These are phyloP conservation scores for Colletotrichum graminicola DNA, from an alignment of 2,329 filamentous ascomycete genomes.

Conservation along the genomic window DNA sequence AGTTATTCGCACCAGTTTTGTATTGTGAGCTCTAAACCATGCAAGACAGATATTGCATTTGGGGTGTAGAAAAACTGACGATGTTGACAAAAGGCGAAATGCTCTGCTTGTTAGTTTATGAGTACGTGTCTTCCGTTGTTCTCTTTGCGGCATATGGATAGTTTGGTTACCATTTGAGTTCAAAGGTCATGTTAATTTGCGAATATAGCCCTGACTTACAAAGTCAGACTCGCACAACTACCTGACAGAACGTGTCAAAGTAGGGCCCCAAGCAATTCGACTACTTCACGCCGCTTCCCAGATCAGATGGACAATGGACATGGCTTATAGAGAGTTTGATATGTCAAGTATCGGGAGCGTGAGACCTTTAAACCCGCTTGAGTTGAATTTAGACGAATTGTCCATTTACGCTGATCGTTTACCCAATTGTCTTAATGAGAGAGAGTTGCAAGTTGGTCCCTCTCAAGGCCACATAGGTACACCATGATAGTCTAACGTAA, in stretches of 20 bases:
- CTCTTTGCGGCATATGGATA: not conserved
- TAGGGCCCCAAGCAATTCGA: not conserved
- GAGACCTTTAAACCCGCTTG: accelerated
- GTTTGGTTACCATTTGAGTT: not conserved
- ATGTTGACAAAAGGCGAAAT: not conserved
- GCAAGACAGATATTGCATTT: not conserved
- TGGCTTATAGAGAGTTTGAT: not conserved
- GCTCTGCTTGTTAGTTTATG: not conserved
- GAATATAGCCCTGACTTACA: not conserved
- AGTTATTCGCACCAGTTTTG: not conserved
- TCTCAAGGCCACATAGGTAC: no score
- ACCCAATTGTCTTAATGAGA: not conserved
- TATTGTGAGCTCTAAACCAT: not conserved
- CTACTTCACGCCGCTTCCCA: not conserved
- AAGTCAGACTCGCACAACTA: not conserved
- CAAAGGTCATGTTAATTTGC: not conserved
- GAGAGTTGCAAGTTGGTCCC: no score
- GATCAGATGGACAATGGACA: not conserved
- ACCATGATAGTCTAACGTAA: no score
- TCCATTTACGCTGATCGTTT: not conserved
- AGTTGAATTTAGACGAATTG: not conserved
- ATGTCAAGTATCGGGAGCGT: not conserved
- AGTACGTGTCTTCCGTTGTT: not conserved
- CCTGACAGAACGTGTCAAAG: not conserved
- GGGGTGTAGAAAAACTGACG: not conserved